phyloP scores from a whole-genome alignment of 768 basidiomycete genomes.

The Lentinula lateritia region DNA sequence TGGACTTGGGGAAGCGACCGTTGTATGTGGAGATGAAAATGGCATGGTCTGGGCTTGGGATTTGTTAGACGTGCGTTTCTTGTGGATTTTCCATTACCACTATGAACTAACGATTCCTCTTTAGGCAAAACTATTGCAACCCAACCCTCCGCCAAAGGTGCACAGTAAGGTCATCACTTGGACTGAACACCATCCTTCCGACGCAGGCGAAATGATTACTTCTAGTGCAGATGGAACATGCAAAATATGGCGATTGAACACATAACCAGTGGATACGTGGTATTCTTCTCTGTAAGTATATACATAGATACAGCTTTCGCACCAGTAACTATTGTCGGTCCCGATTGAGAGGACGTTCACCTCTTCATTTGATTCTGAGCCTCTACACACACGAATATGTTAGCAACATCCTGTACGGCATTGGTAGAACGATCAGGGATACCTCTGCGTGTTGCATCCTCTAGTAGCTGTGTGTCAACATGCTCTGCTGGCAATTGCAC shows the following conservation, averaged over 20 bases:
- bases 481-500: conserved; percentile 90
- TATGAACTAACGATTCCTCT: conserved; percentile 7
- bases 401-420: neutral
- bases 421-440: conserved; percentile 11
- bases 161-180: conserved; percentile 87
- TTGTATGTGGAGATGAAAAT: conserved; percentile 87
- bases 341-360: conserved; percentile 12
- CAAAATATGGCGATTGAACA: conserved; percentile 75
- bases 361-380: conserved; percentile 41
- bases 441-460: conserved; percentile 98
- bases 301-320: neutral
- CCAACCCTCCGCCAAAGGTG: conserved; percentile 69
- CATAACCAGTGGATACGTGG: neutral
- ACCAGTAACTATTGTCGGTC: neutral
- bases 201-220: conserved; percentile 79
- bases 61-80: conserved; percentile 65
- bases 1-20: conserved; percentile 73
- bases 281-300: neutral
- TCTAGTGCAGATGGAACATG: conserved; percentile 88
- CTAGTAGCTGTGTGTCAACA: conserved; percentile 91
- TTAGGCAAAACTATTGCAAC: conserved; percentile 66
- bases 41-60: conserved; percentile 93
- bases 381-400: conserved; percentile 24
- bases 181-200: conserved; percentile 85
- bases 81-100: conserved; percentile 2